phyloP scores from a whole-genome alignment of 768 basidiomycete species.

The Glaciozyma antarctica region DNA sequence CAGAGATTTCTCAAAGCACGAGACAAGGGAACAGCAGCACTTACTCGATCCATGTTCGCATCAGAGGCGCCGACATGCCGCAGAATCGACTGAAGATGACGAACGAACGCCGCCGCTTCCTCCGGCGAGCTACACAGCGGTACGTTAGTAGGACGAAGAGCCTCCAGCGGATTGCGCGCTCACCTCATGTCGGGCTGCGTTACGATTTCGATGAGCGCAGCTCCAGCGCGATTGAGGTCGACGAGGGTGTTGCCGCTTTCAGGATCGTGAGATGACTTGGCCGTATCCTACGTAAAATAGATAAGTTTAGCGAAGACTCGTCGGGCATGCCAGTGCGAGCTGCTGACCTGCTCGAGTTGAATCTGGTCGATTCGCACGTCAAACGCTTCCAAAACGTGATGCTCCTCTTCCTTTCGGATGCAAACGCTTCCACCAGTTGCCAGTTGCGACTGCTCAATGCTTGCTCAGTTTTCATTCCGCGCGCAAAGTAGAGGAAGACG shows the following conservation, averaged over 20 bases:
- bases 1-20: no score
- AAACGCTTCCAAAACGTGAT: not conserved
- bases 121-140: constrained; percentile 55
- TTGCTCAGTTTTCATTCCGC: not conserved
- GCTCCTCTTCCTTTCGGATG: constrained; percentile 34
- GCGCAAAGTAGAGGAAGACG: not conserved
- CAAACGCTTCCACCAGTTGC: constrained; percentile 57
- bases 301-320: not conserved
- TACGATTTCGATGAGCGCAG: constrained; percentile 88
- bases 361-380: constrained; percentile 80
- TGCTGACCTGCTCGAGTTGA: constrained; percentile 79
- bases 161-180: not conserved
- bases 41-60: constrained; percentile 92
- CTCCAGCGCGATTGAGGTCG: constrained; percentile 84
- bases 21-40: not conserved
- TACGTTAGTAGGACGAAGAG: not conserved
- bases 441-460: constrained; percentile 55
- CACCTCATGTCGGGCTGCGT: constrained; percentile 81
- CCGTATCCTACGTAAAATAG: constrained; percentile 62
- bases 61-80: constrained; percentile 79
- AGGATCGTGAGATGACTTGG: constrained; percentile 56
- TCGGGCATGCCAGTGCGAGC: not conserved
- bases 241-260: constrained; percentile 49
- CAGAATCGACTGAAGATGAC: constrained; percentile 67
- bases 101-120: constrained; percentile 79